Percentiles rank a stretch among this genome's conserved stretches.
Evolutionary conservation across 495 filamentous ascomycete species (phyloP).

Genomic region (Penicillium lagena): DNA sequence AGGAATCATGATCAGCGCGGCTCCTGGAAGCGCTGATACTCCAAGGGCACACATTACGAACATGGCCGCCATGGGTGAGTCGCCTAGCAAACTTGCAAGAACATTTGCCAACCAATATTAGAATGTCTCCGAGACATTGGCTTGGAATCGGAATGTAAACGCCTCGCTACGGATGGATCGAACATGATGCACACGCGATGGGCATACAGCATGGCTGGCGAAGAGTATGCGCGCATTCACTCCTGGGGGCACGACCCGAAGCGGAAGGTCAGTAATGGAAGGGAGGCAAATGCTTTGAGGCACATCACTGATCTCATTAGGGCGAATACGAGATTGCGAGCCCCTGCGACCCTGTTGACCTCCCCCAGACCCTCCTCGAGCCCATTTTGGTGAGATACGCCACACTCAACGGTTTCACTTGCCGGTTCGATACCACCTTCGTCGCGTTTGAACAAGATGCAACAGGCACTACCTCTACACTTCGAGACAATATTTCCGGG

Average conservation of each 20-base stretch:
- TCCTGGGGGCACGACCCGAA: conserved; percentile 47
- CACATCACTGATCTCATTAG: conserved; percentile 7
- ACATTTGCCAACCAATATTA: conserved; percentile 11
- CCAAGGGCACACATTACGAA: conserved; percentile 54
- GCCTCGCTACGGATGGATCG: conserved; percentile 28
- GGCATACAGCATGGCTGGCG: conserved; percentile 47
- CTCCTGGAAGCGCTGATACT: conserved; percentile 42
- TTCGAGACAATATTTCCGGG: conserved; percentile 35
- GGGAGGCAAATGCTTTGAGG: neutral
- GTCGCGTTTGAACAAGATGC: conserved; percentile 16
- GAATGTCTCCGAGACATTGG: conserved; percentile 54
- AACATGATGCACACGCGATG: conserved; percentile 46
- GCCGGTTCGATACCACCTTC: conserved; percentile 39
- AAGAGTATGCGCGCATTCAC: conserved; percentile 46
- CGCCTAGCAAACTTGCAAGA: neutral
- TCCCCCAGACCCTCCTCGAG: conserved; percentile 47
- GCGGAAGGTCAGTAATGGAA: conserved; percentile 17
- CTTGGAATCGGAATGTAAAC: conserved; percentile 36
- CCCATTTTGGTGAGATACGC: conserved; percentile 44
- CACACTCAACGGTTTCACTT: conserved; percentile 29
- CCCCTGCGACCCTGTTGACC: conserved; percentile 40
- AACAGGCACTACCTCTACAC: conserved; percentile 25
- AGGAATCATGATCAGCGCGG: conserved; percentile 42
- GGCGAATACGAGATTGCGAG: conserved; percentile 47
- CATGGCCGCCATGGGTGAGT: conserved; percentile 37